phyloP scores from a whole-genome alignment of 2,329 filamentous ascomycete species.

The Coniochaeta ligniaria region DNA sequence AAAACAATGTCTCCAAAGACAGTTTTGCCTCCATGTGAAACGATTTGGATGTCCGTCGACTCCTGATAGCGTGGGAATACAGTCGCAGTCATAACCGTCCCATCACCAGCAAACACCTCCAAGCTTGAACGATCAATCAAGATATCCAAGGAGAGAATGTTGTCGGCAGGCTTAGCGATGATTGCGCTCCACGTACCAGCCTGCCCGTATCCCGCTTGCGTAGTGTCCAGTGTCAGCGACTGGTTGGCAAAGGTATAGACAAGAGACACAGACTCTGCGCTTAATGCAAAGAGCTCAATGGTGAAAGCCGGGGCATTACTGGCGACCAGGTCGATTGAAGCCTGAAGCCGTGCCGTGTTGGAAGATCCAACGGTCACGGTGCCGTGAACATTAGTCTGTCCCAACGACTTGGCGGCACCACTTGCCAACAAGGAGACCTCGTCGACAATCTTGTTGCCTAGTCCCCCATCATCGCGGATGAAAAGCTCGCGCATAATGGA shows the following conservation, averaged over 20 bases:
- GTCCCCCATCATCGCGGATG: conserved; percentile 17
- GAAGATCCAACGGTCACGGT: conserved; percentile 12
- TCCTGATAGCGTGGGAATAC: conserved; percentile 19
- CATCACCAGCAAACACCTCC: conserved; percentile 21
- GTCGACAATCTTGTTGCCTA: conserved; percentile 17
- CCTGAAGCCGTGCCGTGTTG: conserved; percentile 16
- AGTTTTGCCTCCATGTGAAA: not conserved
- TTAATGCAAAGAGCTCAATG: conserved; percentile 15
- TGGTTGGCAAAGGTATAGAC: conserved; percentile 12
- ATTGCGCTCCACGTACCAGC: conserved; percentile 17
- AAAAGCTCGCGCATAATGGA: conserved; percentile 21
- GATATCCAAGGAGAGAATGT: conserved; percentile 18
- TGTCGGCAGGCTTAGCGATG: conserved; percentile 10
- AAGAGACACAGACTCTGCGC: conserved; percentile 15
- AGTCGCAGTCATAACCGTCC: conserved; percentile 17
- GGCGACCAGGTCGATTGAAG: conserved; percentile 14
- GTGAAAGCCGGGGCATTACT: conserved; percentile 18
- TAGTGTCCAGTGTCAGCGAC: conserved; percentile 20
- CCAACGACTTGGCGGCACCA: conserved; percentile 9
- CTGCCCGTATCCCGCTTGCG: conserved; percentile 19
- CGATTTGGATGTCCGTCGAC: conserved; percentile 15
- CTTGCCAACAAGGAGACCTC: conserved; percentile 15
- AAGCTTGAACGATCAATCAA: conserved; percentile 19
- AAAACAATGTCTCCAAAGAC: not conserved
- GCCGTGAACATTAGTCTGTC: conserved; percentile 8